Conservation (phyloP, 148 eudicot genomes). For the Pouteria glomerata region DNA sequence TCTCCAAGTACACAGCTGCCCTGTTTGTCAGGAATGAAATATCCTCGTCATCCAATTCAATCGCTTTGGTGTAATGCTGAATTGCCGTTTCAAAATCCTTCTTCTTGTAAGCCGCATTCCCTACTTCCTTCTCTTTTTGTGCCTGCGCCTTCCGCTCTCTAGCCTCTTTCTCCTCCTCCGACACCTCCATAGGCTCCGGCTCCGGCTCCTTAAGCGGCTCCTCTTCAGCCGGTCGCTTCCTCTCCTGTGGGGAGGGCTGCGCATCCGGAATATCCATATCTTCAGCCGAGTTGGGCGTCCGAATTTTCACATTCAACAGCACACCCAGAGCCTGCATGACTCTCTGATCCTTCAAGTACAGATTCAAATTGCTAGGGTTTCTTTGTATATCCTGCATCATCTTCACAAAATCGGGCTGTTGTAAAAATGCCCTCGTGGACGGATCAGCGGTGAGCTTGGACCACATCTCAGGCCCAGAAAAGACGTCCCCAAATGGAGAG, state of each 20-base stretch:
- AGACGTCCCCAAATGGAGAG: slow-evolving; percentile 75
- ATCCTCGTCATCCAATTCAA: slow-evolving; percentile 80
- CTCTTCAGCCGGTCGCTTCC: slow-evolving; percentile 34
- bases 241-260: slow-evolving; percentile 28
- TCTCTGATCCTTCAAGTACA: slow-evolving; percentile 90
- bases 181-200: slow-evolving; percentile 43
- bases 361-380: slow-evolving; percentile 70
- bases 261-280: slow-evolving; percentile 21
- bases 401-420: slow-evolving; percentile 74
- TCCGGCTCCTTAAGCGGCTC: slow-evolving; percentile 40
- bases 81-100: slow-evolving; percentile 87
- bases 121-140: slow-evolving; percentile 81
- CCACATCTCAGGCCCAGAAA: slow-evolving; percentile 95
- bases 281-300: slow-evolving; percentile 26
- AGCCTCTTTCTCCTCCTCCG: slow-evolving; percentile 53
- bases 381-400: slow-evolving; percentile 92
- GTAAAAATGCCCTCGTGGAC: slow-evolving; percentile 43
- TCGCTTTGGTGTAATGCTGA: slow-evolving; percentile 53
- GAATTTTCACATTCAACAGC: slow-evolving; percentile 57
- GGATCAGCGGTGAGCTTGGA: slow-evolving; percentile 78
- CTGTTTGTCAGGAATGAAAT: slow-evolving; percentile 86
- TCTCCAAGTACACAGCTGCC: slow-evolving; percentile 93
- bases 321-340: slow-evolving; percentile 89
- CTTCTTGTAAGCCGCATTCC: slow-evolving; percentile 92
- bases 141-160: slow-evolving; percentile 60